Base-by-base conservation (phyloP, 257 asterid species). In the Gentiana macrophylla region DNA sequence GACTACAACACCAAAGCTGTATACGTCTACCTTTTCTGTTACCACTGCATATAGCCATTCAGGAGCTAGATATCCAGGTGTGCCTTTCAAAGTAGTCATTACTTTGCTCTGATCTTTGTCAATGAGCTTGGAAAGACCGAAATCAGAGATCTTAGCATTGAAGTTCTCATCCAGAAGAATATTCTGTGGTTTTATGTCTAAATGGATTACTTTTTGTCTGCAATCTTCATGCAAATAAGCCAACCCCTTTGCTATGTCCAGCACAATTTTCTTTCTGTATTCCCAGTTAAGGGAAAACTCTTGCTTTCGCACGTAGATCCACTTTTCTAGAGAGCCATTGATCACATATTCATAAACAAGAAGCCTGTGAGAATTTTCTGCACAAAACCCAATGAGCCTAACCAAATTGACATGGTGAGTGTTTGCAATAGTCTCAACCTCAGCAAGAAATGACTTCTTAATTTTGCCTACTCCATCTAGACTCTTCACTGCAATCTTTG, bases 111-210 rank as follows among this genome's bases (percentile, higher is more conserved):
- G 65, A 38, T 71, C 60, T 50, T 68, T 59, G 8, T 38, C 64
- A n/a, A 70, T 65, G 9, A 70, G 71, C 53, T 70, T 70, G n/a
- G 76, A 37, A 12, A 71, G 69, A 36, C 76, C 76, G 53, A 71
- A 71, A n/a, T 71, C 77, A 4, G 77, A 50, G 0, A 71, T 41
- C 34, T 71, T 71, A 41, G 77, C 77, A 0, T 71, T 66, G 62
- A 47, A 55, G 10, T 62, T 55, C 32, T 64, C 71, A 52, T 70
- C 75, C 6, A 70, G 4, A 0, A 68, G 65, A 50, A 68, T 68
- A 61, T 68, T 68, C 52, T 64, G 73, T 15, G 73, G 74, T 37
- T 69, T 70, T 33, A 70, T 51, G 43, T 70, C 75, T 6, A 70
- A 52, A 53, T 70, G 75, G 36, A 70, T 32, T 33, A 70, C 65